Base-by-base conservation (phyloP, 177 flowering plant species). In the Tripterygium wilfordii region DNA sequence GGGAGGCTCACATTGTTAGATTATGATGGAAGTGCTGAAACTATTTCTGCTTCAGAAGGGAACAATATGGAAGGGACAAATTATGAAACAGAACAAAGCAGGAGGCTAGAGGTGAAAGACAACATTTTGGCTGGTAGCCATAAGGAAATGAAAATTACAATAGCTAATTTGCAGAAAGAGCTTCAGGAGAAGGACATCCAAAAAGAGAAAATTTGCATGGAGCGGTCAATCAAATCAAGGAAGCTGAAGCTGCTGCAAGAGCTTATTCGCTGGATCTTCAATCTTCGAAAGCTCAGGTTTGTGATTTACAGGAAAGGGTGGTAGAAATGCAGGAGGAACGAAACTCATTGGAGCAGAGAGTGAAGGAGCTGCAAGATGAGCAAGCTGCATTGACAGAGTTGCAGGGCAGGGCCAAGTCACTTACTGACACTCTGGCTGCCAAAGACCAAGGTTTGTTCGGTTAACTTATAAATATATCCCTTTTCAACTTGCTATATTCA, bases 121-220 rank as follows among this genome's bases (percentile, higher is more conserved):
- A 77, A 70, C 12, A 40, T 47, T 14, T 10, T 65, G 35, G 88
- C 74, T 36, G 66, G 48, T 28, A 63, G 57, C 26, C 71, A 65
- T 53, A 80, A 57, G 63, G 92, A 85, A 60, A 68, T 94, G 83
- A 89, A 78, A 57, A 54, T 57, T 43, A 66, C 77, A 25, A 67
- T 89, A 39, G 54, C 69, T 8, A 61, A 67, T 54, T 61, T 94
- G 68, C 92, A 79, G 72, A 83, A 59, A 55, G 99, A 82, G 66
- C 75, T 90, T 45, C 86, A 84, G 64, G 96, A 94, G 71, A 94
- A 89, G 58, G 97, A 87, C 60, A 53, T 85, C 45, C 86, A 89
- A 45, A 75, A 61, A 39, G 94, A 83, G 6, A 77, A 68, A 58
- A 74, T 86, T 10, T 81, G 75, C 68, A 53, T 45, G 56, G 95